Evolutionary conservation across 1,139 yeast genomes (phyloP).

Genomic region (Magnusiomyces paraingens): DNA sequence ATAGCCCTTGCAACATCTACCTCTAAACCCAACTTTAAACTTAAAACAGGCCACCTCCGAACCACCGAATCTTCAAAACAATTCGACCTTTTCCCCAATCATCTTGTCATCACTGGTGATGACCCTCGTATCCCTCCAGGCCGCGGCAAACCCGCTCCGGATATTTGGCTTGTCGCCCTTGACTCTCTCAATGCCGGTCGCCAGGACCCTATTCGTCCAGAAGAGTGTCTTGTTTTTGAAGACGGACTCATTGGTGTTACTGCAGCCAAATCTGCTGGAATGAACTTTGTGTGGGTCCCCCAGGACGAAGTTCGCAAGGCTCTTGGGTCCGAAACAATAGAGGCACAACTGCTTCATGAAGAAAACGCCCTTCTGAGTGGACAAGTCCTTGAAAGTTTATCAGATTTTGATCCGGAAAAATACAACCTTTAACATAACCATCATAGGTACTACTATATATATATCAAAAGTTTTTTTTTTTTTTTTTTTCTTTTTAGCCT

Average conservation of each 20-base stretch:
- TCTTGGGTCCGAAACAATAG: conserved; percentile 27
- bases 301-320: conserved; percentile 59
- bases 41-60: not conserved
- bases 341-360: too few relatives aligned
- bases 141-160: conserved; percentile 90
- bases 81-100: not conserved
- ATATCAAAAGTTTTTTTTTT: not conserved
- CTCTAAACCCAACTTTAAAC: conserved; percentile 37
- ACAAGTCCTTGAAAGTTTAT: too few relatives aligned
- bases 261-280: conserved; percentile 81
- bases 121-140: conserved; percentile 74
- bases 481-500: not conserved
- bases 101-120: conserved; percentile 63
- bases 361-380: too few relatives aligned
- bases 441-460: conserved; percentile 4
- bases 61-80: not conserved
- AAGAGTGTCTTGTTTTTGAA: conserved; percentile 84
- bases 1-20: conserved; percentile 85
- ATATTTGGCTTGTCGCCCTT: conserved; percentile 81
- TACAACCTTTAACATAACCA: conserved; percentile 33
- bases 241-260: conserved; percentile 88
- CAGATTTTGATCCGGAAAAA: conserved; percentile 27
- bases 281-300: conserved; percentile 87
- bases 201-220: conserved; percentile 45
- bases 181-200: conserved; percentile 49